Percentiles rank a stretch among this genome's conserved stretches.
Conservation (phyloP, 164 flowering plant genomes). For the Vitis cinerea region DNA sequence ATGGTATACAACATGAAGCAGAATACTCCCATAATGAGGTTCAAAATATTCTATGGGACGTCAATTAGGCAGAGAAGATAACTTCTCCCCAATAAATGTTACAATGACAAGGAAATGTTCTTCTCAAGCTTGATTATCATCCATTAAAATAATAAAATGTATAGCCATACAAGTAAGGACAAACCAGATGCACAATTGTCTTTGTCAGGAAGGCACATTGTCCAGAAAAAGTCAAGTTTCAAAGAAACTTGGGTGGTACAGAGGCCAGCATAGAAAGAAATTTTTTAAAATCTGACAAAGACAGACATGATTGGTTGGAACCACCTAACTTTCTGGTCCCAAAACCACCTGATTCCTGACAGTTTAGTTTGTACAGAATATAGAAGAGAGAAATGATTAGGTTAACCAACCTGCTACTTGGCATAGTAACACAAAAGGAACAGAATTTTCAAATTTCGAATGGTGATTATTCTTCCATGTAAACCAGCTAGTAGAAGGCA, state of each 20-base stretch:
- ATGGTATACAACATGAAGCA: too few relatives aligned
- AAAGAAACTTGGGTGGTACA: neutral
- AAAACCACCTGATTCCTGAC: neutral
- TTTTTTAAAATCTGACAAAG: too few relatives aligned
- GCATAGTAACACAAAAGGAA: slow-evolving; percentile 71
- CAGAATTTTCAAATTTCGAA: slow-evolving; percentile 74
- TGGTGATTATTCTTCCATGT: slow-evolving; percentile 59
- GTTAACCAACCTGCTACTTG: slow-evolving; percentile 81
- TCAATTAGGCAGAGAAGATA: too few relatives aligned
- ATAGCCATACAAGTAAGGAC: neutral
- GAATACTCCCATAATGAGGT: too few relatives aligned
- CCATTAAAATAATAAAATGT: neutral
- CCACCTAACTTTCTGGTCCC: neutral
- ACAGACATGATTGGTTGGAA: too few relatives aligned
- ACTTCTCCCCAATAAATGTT: too few relatives aligned
- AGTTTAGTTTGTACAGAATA: neutral
- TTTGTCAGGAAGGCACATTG: neutral
- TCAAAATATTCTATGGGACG: too few relatives aligned
- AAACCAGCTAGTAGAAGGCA: slow-evolving; percentile 59
- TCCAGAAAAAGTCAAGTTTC: neutral
- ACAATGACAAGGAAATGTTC: too few relatives aligned
- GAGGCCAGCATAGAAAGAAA: too few relatives aligned
- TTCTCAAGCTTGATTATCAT: too few relatives aligned
- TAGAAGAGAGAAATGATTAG: neutral
- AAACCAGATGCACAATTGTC: neutral